phyloP scores from a whole-genome alignment of 2,329 filamentous ascomycete species.

The Clathrospora elynae region DNA sequence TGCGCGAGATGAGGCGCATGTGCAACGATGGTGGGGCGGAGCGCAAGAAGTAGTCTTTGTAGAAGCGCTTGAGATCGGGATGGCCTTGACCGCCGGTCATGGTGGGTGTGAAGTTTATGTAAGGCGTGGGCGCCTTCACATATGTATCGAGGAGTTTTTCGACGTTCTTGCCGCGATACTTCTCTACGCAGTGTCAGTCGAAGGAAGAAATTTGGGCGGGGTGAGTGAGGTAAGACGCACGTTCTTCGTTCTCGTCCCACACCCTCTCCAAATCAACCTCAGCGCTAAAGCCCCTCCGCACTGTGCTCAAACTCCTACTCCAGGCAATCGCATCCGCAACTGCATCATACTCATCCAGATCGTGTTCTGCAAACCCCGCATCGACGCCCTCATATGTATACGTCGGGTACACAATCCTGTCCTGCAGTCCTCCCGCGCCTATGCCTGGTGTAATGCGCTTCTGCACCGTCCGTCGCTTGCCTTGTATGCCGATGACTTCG shows the following conservation, averaged over 20 bases:
- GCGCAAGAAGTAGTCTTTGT: conserved; percentile 61
- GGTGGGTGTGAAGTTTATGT: conserved; percentile 53
- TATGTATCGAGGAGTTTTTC: conserved; percentile 49
- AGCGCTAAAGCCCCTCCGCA: conserved; percentile 64
- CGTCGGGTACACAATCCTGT: conserved; percentile 52
- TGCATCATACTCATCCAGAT: conserved; percentile 69
- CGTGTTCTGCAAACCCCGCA: conserved; percentile 72
- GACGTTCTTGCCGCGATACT: conserved; percentile 44
- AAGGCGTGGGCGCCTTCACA: conserved; percentile 42
- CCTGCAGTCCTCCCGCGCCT: conserved; percentile 54
- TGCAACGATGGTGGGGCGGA: conserved; percentile 54
- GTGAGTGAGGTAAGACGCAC: conserved; percentile 20
- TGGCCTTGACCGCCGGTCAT: conserved; percentile 53
- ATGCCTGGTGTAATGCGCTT: conserved; percentile 58
- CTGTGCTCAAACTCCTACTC: conserved; percentile 64
- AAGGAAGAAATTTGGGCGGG: background rate
- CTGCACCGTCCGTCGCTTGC: conserved; percentile 55
- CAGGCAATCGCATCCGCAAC: conserved; percentile 70
- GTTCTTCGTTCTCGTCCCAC: conserved; percentile 51
- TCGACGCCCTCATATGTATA: conserved; percentile 63
- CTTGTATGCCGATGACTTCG: conserved; percentile 60
- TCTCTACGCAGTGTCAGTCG: conserved; percentile 35
- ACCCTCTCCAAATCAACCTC: conserved; percentile 54
- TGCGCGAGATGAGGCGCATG: conserved; percentile 62
- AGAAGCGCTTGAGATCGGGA: conserved; percentile 57